Evolutionary conservation across 2,329 filamentous ascomycete genomes (phyloP).

Genomic region (Cylindrodendrum hubeiense): DNA sequence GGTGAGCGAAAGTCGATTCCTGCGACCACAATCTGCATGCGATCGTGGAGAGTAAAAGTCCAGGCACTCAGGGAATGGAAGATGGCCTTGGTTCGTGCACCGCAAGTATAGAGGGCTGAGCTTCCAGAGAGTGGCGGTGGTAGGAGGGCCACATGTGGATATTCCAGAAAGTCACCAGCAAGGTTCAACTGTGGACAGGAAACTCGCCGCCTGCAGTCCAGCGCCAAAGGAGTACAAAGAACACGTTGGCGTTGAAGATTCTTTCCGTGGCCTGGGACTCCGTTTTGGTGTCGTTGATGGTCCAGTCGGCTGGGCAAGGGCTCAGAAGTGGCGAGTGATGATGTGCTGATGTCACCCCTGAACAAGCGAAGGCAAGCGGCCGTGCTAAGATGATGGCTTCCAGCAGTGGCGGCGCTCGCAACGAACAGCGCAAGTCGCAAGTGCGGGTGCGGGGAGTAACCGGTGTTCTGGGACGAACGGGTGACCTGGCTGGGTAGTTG

Average conservation of each 20-base stretch:
- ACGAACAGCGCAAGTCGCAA: slow-evolving; percentile 11
- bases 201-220: slow-evolving; percentile 6
- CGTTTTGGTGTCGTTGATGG: slow-evolving; percentile 2
- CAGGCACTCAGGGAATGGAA: neutral
- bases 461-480: slow-evolving; percentile 11
- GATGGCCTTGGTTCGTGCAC: neutral
- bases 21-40: neutral
- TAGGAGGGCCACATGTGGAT: slow-evolving; percentile 13
- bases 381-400: neutral
- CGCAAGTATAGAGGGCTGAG: neutral
- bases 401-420: slow-evolving; percentile 3
- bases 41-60: neutral
- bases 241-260: neutral
- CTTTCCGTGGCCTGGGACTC: neutral
- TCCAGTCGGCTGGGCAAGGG: neutral
- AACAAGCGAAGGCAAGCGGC: slow-evolving; percentile 1
- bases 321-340: neutral
- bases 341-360: slow-evolving; percentile 20
- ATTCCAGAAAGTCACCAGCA: slow-evolving; percentile 9
- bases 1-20: neutral
- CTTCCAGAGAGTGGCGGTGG: neutral
- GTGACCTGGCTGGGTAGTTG: slow-evolving; percentile 8
- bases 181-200: slow-evolving; percentile 13
- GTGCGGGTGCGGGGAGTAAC: slow-evolving; percentile 13
- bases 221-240: neutral